Percentiles rank a stretch among this genome's conserved stretches.
phyloP scores from a whole-genome alignment of 129 eudicot species.

The Chrysanthemum makinoi region DNA sequence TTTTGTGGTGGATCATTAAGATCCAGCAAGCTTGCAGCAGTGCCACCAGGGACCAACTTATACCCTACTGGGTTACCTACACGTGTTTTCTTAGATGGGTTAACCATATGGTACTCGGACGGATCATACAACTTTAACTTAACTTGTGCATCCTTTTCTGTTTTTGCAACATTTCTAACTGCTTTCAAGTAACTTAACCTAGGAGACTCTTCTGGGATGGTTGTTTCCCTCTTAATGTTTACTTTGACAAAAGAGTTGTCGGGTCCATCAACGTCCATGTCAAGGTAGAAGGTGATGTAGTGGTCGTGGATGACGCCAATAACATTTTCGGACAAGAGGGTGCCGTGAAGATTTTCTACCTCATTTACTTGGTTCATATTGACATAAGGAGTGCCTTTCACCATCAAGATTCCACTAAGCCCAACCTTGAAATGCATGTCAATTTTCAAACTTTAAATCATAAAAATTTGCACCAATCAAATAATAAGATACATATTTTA shows the following conservation, averaged over 20 bases:
- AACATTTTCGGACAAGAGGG: constrained; percentile 93
- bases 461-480: neutral
- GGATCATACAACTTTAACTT: constrained; percentile 85
- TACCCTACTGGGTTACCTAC: constrained; percentile 96
- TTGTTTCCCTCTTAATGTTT: constrained; percentile 57
- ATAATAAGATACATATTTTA: constrained; percentile 8
- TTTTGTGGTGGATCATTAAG: constrained; percentile 86
- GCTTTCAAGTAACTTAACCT: constrained; percentile 82
- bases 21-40: constrained; percentile 87
- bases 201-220: constrained; percentile 68
- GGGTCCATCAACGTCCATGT: constrained; percentile 90
- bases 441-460: constrained; percentile 21
- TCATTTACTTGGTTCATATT: constrained; percentile 80
- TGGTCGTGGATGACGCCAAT: constrained; percentile 97
- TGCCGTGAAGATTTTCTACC: constrained; percentile 62
- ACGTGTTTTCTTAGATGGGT: constrained; percentile 68
- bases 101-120: constrained; percentile 75
- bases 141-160: constrained; percentile 89
- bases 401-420: constrained; percentile 96
- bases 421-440: constrained; percentile 60
- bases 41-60: constrained; percentile 88
- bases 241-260: constrained; percentile 91
- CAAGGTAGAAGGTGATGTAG: constrained; percentile 85
- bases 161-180: constrained; percentile 69
- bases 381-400: constrained; percentile 82